Evolutionary conservation across 176 grass and related monocot genomes (phyloP).

Genomic region (Stipa capillata): DNA sequence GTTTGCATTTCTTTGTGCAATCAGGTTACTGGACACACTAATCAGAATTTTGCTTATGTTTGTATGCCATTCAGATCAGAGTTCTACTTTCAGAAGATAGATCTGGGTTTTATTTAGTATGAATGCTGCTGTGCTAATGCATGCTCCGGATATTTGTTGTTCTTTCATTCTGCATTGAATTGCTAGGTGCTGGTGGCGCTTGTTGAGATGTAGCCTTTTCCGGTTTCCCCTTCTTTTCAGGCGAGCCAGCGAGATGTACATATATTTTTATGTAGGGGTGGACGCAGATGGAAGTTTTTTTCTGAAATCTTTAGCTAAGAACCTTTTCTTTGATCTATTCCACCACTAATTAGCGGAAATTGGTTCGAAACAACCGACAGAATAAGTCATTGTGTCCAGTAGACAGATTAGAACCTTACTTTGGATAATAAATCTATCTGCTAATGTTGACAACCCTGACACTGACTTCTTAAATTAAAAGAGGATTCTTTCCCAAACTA

Average conservation of each 20-base stretch:
- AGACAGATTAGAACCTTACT: not conserved
- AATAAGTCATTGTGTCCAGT: not conserved
- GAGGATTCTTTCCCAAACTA: not conserved
- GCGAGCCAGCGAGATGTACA: not conserved
- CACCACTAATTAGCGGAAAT: not conserved
- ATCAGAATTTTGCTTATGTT: not conserved
- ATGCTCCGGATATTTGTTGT: not conserved
- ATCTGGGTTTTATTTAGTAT: not conserved
- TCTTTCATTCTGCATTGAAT: conserved; percentile 20
- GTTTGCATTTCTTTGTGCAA: not conserved
- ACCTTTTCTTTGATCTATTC: not conserved
- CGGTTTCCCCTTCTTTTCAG: not conserved
- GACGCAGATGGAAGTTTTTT: not conserved
- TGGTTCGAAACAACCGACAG: conserved; percentile 3
- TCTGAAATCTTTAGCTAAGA: conserved; percentile 1
- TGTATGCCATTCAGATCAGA: not conserved
- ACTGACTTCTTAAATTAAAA: not conserved
- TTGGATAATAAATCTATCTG: not conserved
- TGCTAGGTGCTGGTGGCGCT: not conserved
- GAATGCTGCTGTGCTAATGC: not conserved
- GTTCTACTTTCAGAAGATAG: not conserved
- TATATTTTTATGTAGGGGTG: not conserved
- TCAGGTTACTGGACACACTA: not conserved
- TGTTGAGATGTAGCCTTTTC: not conserved
- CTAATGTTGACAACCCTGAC: not conserved